A percentile compares a stretch with the other conserved stretches of the same genome.
phyloP scores from a whole-genome alignment of 1,284 basidiomycete species.

The Hortiboletus rubellus region DNA sequence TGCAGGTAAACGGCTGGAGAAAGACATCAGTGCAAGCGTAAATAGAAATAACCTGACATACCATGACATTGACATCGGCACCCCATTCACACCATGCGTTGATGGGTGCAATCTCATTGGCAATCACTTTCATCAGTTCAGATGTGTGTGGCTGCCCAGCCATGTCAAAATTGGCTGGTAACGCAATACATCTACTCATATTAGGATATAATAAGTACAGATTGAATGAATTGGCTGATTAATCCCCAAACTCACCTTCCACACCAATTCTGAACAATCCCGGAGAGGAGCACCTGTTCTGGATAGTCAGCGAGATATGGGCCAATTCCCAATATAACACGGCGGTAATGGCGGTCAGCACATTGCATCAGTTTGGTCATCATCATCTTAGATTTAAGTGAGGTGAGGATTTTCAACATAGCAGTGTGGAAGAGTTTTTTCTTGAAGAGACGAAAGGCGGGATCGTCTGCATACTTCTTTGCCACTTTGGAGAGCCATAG shows the following conservation, averaged over 20 bases:
- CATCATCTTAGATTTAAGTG: no score
- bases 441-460: slow-evolving; percentile 15
- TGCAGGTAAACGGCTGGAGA: slow-evolving; percentile 11
- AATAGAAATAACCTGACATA: no score
- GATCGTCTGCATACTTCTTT: slow-evolving; percentile 2
- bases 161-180: not conserved
- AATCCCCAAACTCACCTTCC: no score
- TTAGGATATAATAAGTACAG: no score
- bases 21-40: no score
- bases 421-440: slow-evolving; percentile 17
- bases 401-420: no score
- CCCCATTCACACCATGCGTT: not conserved
- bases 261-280: slow-evolving; percentile 28
- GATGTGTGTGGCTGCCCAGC: not conserved
- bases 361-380: slow-evolving; percentile 9
- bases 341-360: slow-evolving; percentile 15
- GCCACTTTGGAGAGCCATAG: no score
- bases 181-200: slow-evolving; percentile 4
- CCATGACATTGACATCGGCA: not conserved
- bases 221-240: no score
- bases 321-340: slow-evolving; percentile 4
- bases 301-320: slow-evolving; percentile 28
- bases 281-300: slow-evolving; percentile 18
- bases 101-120: not conserved
- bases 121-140: not conserved